These are phyloP conservation scores for Cokeromyces recurvatus DNA, from an alignment of 371 early-diverging fungal species.

Conservation along the genomic window DNA sequence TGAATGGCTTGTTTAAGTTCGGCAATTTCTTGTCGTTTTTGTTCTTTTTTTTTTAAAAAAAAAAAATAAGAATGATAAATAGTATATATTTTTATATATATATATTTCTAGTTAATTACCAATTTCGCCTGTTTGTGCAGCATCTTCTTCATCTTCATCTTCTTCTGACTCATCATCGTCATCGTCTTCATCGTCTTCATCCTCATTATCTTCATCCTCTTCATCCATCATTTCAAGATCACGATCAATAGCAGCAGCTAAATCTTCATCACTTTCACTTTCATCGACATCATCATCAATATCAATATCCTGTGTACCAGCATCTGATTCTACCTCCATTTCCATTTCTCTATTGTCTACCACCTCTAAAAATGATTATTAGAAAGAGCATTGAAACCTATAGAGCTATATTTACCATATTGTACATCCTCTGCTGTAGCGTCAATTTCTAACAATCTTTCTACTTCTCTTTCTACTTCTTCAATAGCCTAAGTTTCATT, in stretches of 20 bases:
- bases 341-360: conserved; percentile 44
- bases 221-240: conserved; percentile 43
- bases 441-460: conserved; percentile 81
- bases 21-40: conserved; percentile 50
- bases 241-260: conserved; percentile 45
- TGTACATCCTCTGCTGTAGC: conserved; percentile 73
- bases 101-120: conserved; percentile 14
- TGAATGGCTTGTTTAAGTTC: conserved; percentile 47
- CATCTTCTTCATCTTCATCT: conserved; percentile 40
- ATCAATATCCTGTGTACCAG: conserved; percentile 45
- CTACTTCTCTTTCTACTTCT: conserved; percentile 87
- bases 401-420: conserved; percentile 55
- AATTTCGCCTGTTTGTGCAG: conserved; percentile 35
- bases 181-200: conserved; percentile 34
- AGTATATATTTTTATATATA: neutral
- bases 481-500: conserved; percentile 81
- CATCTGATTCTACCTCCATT: conserved; percentile 38
- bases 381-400: neutral
- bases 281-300: conserved; percentile 42
- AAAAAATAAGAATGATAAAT: neutral
- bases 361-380: too few species aligned
- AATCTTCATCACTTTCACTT: conserved; percentile 46
- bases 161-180: conserved; percentile 28
- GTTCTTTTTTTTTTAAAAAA: too few species aligned
- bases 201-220: conserved; percentile 41